Base-by-base conservation (phyloP, 306 rosid genomes). In the Gastrolobium bilobum region DNA sequence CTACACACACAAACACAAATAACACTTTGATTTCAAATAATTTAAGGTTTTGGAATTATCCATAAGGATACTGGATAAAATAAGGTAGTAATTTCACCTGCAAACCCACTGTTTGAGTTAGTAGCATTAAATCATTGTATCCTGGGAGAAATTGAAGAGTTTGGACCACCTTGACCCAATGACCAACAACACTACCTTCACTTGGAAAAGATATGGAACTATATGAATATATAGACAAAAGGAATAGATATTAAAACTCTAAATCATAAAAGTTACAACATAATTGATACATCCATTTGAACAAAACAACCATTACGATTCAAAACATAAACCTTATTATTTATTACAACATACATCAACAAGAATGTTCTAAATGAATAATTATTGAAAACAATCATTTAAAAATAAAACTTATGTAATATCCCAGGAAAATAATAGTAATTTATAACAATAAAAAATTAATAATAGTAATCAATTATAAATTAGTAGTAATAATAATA, bases 91-190 rank as follows among this genome's bases (percentile, higher is more conserved):
- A 76, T 70, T 83, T 82, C 84, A 92, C 99, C 99, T 91, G 98
- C 82, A 95, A 88, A 71, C 99, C 98, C 47, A 95, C 91, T 65
- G 99, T 89, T 82, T 91, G 83, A 82, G 99, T 47, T 83, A 92
- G 72, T 70, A 92, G 82, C 67, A 87, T 58, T 42, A 95, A 82
- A 80, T 92, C 92, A 83, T 92, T 95, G 86, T 86, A 82, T 81
- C 99, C 99, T 68, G 83, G 88, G 13, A 76, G 78, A 85, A 95
- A 92, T 68, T 80, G 90, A 87, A 91, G 88, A 84, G 97, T 86
- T 79, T 91, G 98, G 58, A 83, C 86, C 62, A 85, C 89, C 86
- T 86, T 88, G 82, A 95, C 88, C 95, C 97, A 92, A 31, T 81
- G 90, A 74, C 98, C 99, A 62, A 85, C 73, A 65, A 44, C 80